A percentile compares a stretch with the other conserved stretches of the same genome.
Evolutionary conservation across 495 filamentous ascomycete species (phyloP).

Genomic region (Aspergillus leporis): DNA sequence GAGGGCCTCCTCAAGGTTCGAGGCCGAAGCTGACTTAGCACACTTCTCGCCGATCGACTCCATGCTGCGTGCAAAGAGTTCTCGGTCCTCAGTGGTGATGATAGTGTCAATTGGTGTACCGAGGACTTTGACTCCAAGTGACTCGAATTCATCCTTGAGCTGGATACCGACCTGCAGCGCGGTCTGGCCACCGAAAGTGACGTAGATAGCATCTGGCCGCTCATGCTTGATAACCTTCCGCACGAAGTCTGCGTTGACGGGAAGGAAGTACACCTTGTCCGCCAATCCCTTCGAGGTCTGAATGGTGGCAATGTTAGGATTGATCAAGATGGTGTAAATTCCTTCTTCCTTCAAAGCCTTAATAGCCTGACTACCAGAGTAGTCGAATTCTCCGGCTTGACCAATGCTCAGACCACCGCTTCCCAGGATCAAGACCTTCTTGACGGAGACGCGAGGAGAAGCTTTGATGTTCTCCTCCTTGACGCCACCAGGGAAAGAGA

Average conservation of each 20-base stretch:
- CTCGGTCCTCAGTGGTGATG: constrained; percentile 96
- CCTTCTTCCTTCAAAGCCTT: constrained; percentile 98
- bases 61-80: constrained; percentile 97
- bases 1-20: constrained; percentile 80
- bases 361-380: constrained; percentile 89
- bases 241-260: constrained; percentile 94
- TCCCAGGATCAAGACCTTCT: constrained; percentile 97
- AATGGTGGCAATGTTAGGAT: constrained; percentile 98
- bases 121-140: constrained; percentile 85
- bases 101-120: constrained; percentile 97
- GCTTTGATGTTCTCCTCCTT: constrained; percentile 71
- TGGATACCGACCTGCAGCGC: constrained; percentile 93
- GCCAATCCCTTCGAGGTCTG: constrained; percentile 95
- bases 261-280: constrained; percentile 98
- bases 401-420: constrained; percentile 96
- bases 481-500: constrained; percentile 83
- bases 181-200: constrained; percentile 96
- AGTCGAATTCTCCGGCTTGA: constrained; percentile 98
- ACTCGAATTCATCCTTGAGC: constrained; percentile 92
- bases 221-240: constrained; percentile 95
- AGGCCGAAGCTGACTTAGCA: constrained; percentile 93
- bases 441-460: constrained; percentile 77
- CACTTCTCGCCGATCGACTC: constrained; percentile 98
- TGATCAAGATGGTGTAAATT: constrained; percentile 93
- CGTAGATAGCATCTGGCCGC: constrained; percentile 93